These are phyloP conservation scores for Mycena crocata DNA, from an alignment of 768 basidiomycete genomes.

Conservation along the genomic window DNA sequence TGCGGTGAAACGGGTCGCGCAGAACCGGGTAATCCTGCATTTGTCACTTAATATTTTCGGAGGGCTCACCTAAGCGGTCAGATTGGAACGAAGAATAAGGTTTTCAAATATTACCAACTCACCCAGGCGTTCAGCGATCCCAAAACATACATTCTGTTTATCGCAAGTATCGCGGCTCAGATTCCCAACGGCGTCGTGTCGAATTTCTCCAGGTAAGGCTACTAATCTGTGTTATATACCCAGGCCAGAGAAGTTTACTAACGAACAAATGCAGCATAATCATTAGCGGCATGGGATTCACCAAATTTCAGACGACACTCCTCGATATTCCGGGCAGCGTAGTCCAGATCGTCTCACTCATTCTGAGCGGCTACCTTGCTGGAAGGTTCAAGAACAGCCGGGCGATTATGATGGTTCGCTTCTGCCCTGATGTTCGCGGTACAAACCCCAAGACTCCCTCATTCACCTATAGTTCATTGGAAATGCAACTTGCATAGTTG, in stretches of 20 bases:
- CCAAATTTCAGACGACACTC: constrained; percentile 28
- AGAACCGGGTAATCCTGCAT: constrained; percentile 28
- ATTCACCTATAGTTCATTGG: constrained; percentile 24
- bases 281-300: constrained; percentile 42
- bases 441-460: background rate
- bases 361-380: constrained; percentile 32
- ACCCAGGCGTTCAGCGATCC: constrained; percentile 44
- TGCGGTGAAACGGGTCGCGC: constrained; percentile 50
- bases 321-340: constrained; percentile 27
- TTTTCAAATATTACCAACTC: constrained; percentile 50
- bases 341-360: constrained; percentile 31
- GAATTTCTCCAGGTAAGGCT: constrained; percentile 38
- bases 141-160: constrained; percentile 48
- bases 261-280: constrained; percentile 43
- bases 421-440: background rate
- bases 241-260: constrained; percentile 15
- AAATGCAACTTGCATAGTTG: constrained; percentile 26
- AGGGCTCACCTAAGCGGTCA: background rate
- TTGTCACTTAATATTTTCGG: too few species aligned
- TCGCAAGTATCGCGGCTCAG: constrained; percentile 46
- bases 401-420: constrained; percentile 35
- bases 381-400: constrained; percentile 38
- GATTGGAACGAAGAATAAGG: constrained; percentile 48
- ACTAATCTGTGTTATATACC: too few species aligned
- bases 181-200: constrained; percentile 43